A percentile compares a stretch with the other conserved stretches of the same genome.
phyloP scores from a whole-genome alignment of 345 rosid genomes.

The Turnera subulata region DNA sequence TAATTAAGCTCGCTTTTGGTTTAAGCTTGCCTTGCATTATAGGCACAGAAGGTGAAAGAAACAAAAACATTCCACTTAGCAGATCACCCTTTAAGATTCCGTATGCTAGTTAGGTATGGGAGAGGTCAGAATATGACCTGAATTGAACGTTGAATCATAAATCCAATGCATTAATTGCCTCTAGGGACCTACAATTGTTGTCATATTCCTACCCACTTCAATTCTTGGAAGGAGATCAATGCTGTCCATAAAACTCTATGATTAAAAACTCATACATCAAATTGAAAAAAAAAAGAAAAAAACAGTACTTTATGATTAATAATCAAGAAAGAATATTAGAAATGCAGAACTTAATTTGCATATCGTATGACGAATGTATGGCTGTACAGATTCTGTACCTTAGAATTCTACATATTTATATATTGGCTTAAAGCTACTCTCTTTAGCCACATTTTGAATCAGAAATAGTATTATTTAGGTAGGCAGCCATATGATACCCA shows the following conservation, averaged over 20 bases:
- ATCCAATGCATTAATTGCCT: conserved; percentile 20
- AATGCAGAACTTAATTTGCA: background rate
- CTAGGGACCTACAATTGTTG: conserved; percentile 10
- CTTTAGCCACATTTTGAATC: background rate
- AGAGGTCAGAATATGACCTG: background rate
- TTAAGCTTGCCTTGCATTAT: too few species aligned
- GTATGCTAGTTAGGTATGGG: background rate
- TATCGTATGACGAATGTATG: background rate
- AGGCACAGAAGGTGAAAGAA: background rate
- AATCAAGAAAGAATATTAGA: conserved; percentile 14
- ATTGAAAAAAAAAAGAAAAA: background rate
- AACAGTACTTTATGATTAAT: background rate
- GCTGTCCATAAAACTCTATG: background rate
- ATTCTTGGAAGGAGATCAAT: too few species aligned
- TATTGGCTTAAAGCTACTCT: background rate
- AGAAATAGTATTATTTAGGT: background rate
- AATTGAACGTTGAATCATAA: conserved; percentile 5
- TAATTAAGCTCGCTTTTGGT: background rate
- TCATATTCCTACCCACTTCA: background rate
- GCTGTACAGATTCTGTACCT: conserved; percentile 13
- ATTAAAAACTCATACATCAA: too few species aligned
- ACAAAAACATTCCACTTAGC: background rate
- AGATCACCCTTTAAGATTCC: background rate
- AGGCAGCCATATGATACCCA: background rate
- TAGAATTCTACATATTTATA: background rate